Evolutionary conservation across 2,329 filamentous ascomycete species (phyloP).

Genomic region (Plenodomus biglobosus): DNA sequence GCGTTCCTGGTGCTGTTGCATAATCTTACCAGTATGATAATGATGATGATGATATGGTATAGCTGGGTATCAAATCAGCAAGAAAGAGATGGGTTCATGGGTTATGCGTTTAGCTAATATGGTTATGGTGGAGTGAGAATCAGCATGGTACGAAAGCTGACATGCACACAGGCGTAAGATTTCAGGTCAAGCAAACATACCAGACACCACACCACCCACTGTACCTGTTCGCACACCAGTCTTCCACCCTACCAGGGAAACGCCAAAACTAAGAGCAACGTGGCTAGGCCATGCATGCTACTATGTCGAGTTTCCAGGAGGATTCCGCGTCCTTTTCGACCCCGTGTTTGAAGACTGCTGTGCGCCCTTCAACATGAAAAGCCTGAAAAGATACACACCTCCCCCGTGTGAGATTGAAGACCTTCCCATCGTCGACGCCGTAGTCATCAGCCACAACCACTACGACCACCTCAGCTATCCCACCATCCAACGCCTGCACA

Average conservation of each 20-base stretch:
- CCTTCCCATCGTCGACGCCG: constrained; percentile 73
- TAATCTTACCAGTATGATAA: no score
- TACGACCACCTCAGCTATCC: constrained; percentile 88
- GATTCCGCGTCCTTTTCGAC: constrained; percentile 87
- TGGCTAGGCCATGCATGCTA: constrained; percentile 97
- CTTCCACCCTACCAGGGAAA: constrained; percentile 65
- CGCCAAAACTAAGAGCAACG: constrained; percentile 71
- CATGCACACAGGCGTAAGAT: constrained; percentile 47
- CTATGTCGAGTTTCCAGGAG: constrained; percentile 84
- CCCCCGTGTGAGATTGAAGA: constrained; percentile 75
- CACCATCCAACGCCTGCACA: constrained; percentile 70
- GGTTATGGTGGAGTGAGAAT: no score
- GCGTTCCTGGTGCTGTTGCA: no score
- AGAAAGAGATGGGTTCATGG: no score
- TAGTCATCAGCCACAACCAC: constrained; percentile 83
- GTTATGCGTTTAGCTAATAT: no score
- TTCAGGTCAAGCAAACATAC: constrained; percentile 54
- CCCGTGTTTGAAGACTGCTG: constrained; percentile 90
- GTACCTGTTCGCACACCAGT: constrained; percentile 67
- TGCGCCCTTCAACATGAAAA: constrained; percentile 69
- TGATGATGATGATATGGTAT: no score
- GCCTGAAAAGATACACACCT: constrained; percentile 76
- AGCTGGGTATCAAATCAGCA: no score
- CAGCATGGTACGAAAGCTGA: not conserved
- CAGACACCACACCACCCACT: constrained; percentile 66